Conservation (phyloP, 352 stramenopile species). For the Pythium aphanidermatum region DNA sequence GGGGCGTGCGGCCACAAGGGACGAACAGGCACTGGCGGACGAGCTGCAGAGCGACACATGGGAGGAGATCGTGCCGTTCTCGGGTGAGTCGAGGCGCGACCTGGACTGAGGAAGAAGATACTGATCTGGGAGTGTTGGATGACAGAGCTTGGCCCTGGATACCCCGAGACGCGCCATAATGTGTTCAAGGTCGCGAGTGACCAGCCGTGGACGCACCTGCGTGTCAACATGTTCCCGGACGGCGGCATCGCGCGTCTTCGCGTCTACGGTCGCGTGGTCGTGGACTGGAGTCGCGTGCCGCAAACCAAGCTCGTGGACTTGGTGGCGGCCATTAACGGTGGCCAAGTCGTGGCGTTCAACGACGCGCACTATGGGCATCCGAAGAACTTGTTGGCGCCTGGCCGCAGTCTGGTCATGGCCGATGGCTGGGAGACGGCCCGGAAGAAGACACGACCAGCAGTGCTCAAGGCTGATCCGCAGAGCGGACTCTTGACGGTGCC, state of each 20-base stretch:
- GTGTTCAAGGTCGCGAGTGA: conserved; percentile 47
- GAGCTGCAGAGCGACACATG: conserved; percentile 49
- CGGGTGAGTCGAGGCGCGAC: no score
- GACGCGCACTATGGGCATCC: conserved; percentile 94
- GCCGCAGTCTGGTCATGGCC: conserved; percentile 88
- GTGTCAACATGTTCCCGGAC: conserved; percentile 92
- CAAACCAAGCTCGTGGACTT: conserved; percentile 72
- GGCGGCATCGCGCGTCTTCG: conserved; percentile 89
- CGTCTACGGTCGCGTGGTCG: conserved; percentile 62
- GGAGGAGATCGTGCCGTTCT: conserved; percentile 58
- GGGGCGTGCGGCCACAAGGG: conserved; percentile 35
- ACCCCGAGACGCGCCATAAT: conserved; percentile 85
- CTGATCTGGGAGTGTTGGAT: no score
- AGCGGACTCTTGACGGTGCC: conserved; percentile 57
- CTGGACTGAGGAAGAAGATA: no score
- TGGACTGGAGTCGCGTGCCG: conserved; percentile 55
- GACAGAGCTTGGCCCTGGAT: conserved; percentile 55
- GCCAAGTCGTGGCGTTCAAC: conserved; percentile 85
- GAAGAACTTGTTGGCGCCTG: conserved; percentile 87
- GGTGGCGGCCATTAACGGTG: conserved; percentile 77
- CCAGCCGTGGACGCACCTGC: conserved; percentile 81
- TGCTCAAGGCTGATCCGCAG: conserved; percentile 43
- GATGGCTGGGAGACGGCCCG: conserved; percentile 93
- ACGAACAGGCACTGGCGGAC: conserved; percentile 37
- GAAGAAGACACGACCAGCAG: conserved; percentile 76